A percentile compares a stretch with the other conserved stretches of the same genome.
phyloP scores from a whole-genome alignment of 179 eudicot species.

The Actinidia polygama region DNA sequence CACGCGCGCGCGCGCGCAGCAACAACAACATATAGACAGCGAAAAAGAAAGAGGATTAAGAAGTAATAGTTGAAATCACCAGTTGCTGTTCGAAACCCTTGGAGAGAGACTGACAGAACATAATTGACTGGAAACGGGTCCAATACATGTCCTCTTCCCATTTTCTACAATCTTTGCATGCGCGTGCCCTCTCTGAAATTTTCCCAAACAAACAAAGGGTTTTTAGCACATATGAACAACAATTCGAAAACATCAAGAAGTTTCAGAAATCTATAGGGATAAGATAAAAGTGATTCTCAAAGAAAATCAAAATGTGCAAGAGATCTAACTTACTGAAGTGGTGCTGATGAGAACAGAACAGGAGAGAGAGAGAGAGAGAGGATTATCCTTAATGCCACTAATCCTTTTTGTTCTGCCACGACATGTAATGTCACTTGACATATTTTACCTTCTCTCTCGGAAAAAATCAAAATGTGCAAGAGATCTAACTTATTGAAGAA shows the following conservation, averaged over 20 bases:
- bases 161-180: slow-evolving; percentile 35
- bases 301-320: neutral
- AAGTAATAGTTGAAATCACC: slow-evolving; percentile 28
- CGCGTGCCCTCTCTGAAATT: neutral
- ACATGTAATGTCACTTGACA: too few species aligned
- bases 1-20: neutral
- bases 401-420: too few species aligned
- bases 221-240: neutral
- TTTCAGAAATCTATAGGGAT: neutral
- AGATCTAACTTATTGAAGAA: neutral
- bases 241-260: neutral
- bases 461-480: neutral
- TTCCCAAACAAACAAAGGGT: neutral
- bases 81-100: slow-evolving; percentile 47
- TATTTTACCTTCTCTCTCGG: neutral
- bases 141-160: slow-evolving; percentile 53
- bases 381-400: too few species aligned
- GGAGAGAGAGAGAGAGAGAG: too few species aligned
- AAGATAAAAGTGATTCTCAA: neutral
- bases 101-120: slow-evolving; percentile 46
- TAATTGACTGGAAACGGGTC: slow-evolving; percentile 46
- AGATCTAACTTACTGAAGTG: neutral
- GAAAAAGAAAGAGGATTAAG: neutral
- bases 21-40: neutral
- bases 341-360: too few species aligned